Conservation (phyloP, 2,329 filamentous ascomycete genomes). For the Ceratocystis harringtonii region DNA sequence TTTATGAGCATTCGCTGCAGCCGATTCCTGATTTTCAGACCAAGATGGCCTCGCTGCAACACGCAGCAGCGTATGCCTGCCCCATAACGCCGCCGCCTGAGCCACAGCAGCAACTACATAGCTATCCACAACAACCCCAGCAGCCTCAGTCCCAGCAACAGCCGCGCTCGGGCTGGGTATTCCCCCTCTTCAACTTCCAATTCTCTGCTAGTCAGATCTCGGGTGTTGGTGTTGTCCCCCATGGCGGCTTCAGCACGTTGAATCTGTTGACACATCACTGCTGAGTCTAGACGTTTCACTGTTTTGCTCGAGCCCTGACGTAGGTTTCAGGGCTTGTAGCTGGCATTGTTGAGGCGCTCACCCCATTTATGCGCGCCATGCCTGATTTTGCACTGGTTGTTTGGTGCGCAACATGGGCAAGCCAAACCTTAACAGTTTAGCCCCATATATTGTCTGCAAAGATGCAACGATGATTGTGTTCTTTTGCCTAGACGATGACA, state of each 20-base stretch:
- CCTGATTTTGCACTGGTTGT: no score
- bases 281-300: background rate
- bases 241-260: background rate
- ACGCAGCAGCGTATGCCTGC: background rate
- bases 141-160: background rate
- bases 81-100: background rate
- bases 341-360: no score
- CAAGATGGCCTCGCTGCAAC: background rate
- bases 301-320: no score
- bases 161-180: slow-evolving; percentile 1
- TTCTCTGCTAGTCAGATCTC: background rate
- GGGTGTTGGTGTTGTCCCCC: background rate
- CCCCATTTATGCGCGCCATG: no score
- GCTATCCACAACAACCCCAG: background rate
- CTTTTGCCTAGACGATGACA: background rate
- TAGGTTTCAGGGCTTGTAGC: no score
- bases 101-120: slow-evolving; percentile 1
- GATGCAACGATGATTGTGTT: background rate
- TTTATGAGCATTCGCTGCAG: background rate
- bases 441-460: background rate
- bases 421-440: background rate
- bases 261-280: slow-evolving; percentile 14
- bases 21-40: background rate
- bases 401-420: no score
- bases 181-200: background rate